These are phyloP conservation scores for Rhinocladiella similis DNA, from an alignment of 2,329 filamentous ascomycete genomes.

Conservation along the genomic window DNA sequence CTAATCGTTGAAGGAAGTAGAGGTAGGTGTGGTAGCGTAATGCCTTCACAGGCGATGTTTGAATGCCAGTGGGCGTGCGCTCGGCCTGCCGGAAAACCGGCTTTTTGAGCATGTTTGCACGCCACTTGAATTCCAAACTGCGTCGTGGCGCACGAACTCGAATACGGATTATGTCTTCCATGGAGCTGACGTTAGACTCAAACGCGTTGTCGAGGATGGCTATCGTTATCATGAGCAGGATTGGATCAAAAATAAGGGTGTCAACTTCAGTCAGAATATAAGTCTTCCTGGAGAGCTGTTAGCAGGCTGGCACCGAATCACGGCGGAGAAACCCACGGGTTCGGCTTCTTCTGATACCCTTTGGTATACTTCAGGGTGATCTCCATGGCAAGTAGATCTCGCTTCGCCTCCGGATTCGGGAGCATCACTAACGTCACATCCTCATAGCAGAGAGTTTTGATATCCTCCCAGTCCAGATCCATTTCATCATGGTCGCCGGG, in stretches of 20 bases:
- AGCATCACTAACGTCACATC: constrained; percentile 9
- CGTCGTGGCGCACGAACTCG: constrained; percentile 11
- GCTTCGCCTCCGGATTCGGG: constrained; percentile 10
- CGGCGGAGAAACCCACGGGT: constrained; percentile 14
- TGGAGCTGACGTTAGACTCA: background rate
- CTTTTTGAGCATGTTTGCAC: constrained; percentile 3
- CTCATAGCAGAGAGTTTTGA: constrained; percentile 11
- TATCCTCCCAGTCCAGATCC: constrained; percentile 9
- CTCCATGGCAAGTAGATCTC: constrained; percentile 16
- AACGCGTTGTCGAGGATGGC: constrained; percentile 11
- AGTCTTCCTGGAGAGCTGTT: background rate
- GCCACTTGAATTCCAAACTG: constrained; percentile 14
- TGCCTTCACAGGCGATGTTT: constrained; percentile 9
- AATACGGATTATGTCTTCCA: constrained; percentile 11
- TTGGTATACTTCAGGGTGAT: constrained; percentile 13
- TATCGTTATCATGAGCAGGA: constrained; percentile 7
- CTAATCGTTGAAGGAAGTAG: constrained; percentile 10
- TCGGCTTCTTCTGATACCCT: background rate
- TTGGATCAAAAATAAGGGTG: constrained; percentile 8
- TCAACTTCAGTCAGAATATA: constrained; percentile 9
- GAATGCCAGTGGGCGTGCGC: constrained; percentile 7
- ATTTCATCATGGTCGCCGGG: constrained; percentile 6
- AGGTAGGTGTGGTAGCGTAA: constrained; percentile 13
- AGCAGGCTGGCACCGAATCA: too few species aligned
- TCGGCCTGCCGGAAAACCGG: constrained; percentile 13